phyloP scores from a whole-genome alignment of 768 basidiomycete genomes.

The Kondoa malvinella region DNA sequence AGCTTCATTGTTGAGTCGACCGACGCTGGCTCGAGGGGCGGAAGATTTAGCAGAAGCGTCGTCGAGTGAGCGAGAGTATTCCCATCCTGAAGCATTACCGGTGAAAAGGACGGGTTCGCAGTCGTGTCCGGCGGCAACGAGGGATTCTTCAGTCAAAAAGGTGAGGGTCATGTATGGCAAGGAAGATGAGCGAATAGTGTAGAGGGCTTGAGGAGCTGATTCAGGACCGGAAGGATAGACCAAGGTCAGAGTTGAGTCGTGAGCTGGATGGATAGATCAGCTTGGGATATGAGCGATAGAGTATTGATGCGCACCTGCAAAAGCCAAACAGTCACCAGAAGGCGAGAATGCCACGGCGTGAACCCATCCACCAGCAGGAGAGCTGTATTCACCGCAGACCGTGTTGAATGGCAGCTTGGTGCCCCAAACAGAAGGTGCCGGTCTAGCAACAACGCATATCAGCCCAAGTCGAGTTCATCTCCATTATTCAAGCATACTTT shows the following conservation, averaged over 20 bases:
- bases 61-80: conserved; percentile 61
- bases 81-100: conserved; percentile 59
- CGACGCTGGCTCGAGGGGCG: conserved; percentile 36
- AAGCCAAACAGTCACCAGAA: conserved; percentile 82
- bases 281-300: background rate
- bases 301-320: conserved; percentile 53
- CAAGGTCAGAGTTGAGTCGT: conserved; percentile 82
- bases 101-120: conserved; percentile 83
- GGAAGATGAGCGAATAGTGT: conserved; percentile 56
- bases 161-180: conserved; percentile 69
- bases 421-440: conserved; percentile 84
- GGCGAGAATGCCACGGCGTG: conserved; percentile 92
- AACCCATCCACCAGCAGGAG: conserved; percentile 89
- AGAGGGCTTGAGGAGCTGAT: conserved; percentile 37
- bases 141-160: conserved; percentile 63
- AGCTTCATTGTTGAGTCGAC: conserved; percentile 76
- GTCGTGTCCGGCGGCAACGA: conserved; percentile 91
- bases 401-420: conserved; percentile 96
- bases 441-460: conserved; percentile 38
- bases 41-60: conserved; percentile 46
- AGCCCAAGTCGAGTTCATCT: too few species aligned
- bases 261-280: conserved; percentile 40
- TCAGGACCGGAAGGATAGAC: conserved; percentile 66
- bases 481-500: conserved; percentile 39
- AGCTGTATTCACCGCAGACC: conserved; percentile 79